Evolutionary conservation across 352 stramenopile genomes (phyloP).

Genomic region (Phytophthora podocarpi): DNA sequence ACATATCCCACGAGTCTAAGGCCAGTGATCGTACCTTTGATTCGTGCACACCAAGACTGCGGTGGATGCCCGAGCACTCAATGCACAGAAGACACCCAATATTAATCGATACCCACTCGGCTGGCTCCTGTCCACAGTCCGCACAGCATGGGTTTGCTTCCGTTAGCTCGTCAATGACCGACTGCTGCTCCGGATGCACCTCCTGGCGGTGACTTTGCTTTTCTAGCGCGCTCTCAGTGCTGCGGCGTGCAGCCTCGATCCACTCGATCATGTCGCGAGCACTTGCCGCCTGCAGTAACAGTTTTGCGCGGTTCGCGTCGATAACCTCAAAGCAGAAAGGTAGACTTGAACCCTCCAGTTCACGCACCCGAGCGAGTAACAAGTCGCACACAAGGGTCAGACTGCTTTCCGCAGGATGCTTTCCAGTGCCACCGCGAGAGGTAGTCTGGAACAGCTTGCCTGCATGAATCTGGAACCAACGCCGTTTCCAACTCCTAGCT

Average conservation of each 20-base stretch:
- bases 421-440: conserved; percentile 42
- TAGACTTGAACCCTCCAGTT: conserved; percentile 52
- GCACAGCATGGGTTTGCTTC: conserved; percentile 65
- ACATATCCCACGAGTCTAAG: conserved; percentile 91
- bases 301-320: conserved; percentile 77
- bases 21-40: conserved; percentile 95
- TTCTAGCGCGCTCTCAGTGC: conserved; percentile 83
- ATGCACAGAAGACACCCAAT: conserved; percentile 97
- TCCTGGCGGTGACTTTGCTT: conserved; percentile 82
- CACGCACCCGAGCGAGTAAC: conserved; percentile 79
- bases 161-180: conserved; percentile 66
- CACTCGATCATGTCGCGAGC: conserved; percentile 78
- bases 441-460: conserved; percentile 85
- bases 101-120: conserved; percentile 97
- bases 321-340: conserved; percentile 88
- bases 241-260: conserved; percentile 82
- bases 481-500: conserved; percentile 81
- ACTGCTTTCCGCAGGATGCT: conserved; percentile 64
- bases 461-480: conserved; percentile 89
- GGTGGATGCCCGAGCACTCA: conserved; percentile 96
- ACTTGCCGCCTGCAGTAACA: conserved; percentile 78
- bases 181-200: conserved; percentile 83
- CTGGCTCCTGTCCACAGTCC: conserved; percentile 75
- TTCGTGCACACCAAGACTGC: conserved; percentile 96
- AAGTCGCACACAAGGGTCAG: conserved; percentile 81